Evolutionary conservation across 768 basidiomycete genomes (phyloP).

Genomic region (Podaxis pistillaris): DNA sequence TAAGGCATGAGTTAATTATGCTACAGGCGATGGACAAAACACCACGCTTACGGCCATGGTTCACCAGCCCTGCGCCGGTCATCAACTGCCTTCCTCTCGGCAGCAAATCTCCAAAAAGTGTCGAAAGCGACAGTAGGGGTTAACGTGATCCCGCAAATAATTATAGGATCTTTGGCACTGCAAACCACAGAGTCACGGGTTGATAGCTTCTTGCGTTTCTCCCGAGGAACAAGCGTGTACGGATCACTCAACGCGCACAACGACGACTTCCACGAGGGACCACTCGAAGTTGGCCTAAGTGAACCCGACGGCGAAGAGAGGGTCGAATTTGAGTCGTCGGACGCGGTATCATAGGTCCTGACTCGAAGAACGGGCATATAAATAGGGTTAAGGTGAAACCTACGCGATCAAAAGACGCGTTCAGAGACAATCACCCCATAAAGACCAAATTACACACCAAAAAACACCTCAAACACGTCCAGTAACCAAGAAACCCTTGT

Average conservation of each 20-base stretch:
- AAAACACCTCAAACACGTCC: constrained; percentile 7
- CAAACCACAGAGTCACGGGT: neutral
- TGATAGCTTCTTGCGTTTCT: neutral
- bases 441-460: neutral
- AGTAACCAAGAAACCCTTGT: neutral
- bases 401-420: constrained; percentile 6
- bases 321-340: neutral
- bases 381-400: neutral
- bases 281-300: neutral
- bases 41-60: constrained; percentile 42
- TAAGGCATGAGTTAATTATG: constrained; percentile 1
- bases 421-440: neutral
- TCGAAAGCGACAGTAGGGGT: constrained; percentile 54
- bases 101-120: constrained; percentile 57
- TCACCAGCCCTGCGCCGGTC: constrained; percentile 49
- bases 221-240: neutral
- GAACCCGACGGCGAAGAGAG: neutral
- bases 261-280: neutral
- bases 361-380: constrained; percentile 11
- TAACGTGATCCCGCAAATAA: constrained; percentile 37
- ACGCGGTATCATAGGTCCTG: constrained; percentile 1
- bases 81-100: constrained; percentile 58
- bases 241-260: neutral
- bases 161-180: constrained; percentile 22
- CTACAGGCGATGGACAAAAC: constrained; percentile 5